Evolutionary conservation across 179 eudicot genomes (phyloP).

Genomic region (Dionaea muscipula): DNA sequence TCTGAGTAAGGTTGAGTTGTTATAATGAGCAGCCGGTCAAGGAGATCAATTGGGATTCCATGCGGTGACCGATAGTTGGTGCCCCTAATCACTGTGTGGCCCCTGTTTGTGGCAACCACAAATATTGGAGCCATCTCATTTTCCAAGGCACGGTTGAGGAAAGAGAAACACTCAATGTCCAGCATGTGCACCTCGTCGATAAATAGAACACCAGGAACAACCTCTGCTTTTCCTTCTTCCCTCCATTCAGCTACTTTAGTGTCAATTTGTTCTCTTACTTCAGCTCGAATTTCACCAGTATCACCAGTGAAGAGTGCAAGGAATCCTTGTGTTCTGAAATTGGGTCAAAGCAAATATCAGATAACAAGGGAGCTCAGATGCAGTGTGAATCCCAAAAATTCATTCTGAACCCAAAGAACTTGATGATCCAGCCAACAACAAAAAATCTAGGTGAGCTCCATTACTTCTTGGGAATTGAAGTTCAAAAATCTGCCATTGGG

Average conservation of each 20-base stretch:
- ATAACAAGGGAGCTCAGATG: neutral
- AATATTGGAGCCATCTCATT: constrained; percentile 85
- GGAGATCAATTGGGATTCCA: constrained; percentile 86
- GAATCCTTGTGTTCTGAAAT: constrained; percentile 84
- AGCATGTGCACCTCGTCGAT: constrained; percentile 97
- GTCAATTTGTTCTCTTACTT: constrained; percentile 94
- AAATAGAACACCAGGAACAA: constrained; percentile 86
- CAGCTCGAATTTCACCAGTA: constrained; percentile 89
- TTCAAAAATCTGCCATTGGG: too few species aligned
- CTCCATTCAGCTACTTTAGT: constrained; percentile 97
- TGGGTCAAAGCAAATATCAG: neutral
- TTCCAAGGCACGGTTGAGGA: constrained; percentile 61
- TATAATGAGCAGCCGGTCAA: constrained; percentile 83
- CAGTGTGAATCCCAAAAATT: neutral
- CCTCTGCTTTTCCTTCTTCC: constrained; percentile 96
- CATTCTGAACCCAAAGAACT: neutral
- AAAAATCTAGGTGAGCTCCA: too few species aligned
- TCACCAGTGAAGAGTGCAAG: constrained; percentile 93
- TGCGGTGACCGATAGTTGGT: constrained; percentile 89
- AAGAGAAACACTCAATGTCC: constrained; percentile 85
- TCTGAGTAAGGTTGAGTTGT: constrained; percentile 76
- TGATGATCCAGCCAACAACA: too few species aligned
- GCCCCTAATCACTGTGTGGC: constrained; percentile 75
- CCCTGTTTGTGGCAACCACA: constrained; percentile 88
- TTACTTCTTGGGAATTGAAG: too few species aligned